Base-by-base conservation (phyloP, 345 rosid genomes). In the Citrus trifoliata region DNA sequence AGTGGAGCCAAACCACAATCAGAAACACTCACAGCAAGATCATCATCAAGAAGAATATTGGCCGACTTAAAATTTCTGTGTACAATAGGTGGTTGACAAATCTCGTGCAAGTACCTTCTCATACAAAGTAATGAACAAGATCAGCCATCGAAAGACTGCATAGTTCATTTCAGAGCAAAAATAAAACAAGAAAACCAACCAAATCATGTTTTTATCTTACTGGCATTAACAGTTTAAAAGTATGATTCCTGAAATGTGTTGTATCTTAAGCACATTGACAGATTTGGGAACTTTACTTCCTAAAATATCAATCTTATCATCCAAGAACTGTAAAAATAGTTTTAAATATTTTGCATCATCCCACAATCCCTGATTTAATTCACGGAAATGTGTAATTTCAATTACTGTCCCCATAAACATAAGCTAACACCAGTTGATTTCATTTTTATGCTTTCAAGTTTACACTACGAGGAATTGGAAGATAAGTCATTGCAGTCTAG, bases 1-100 rank as follows among this genome's bases (percentile, higher is more conserved):
- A 97, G 78, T 61, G 97, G 83, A 65, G 96, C 92, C 89, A 97
- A 87, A 80, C 99, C 99, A 84, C 96, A 93, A 77, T 94, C 99
- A 28, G 99, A 91, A 77, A 94, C 88, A 67, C 75, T 90, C 74
- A 92, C 95, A 33, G 82, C 84, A 70, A 92, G 90, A 83, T 93
- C 98, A 61, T 90, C 96, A n/a, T 93, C 97, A 21, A 97, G 95
- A 74, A 97, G 93, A 83, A 97, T 78, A 78, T 94, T 94, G 68
- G 88, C 87, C 55, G 98, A 84, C 84, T 94, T 94, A 87, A 97
- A 94, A 82, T 89, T 94, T 85, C 97, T 88, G 91, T 94, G 99
- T 53, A 94, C 81, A 40, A 93, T 80, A 68, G 92, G 93, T 62
- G 99, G 98, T 74, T 92, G 92, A 81, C 98, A 97, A 80, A 90